These are phyloP conservation scores for Hibiscus trionum DNA, from an alignment of 345 rosid species.

Conservation along the genomic window DNA sequence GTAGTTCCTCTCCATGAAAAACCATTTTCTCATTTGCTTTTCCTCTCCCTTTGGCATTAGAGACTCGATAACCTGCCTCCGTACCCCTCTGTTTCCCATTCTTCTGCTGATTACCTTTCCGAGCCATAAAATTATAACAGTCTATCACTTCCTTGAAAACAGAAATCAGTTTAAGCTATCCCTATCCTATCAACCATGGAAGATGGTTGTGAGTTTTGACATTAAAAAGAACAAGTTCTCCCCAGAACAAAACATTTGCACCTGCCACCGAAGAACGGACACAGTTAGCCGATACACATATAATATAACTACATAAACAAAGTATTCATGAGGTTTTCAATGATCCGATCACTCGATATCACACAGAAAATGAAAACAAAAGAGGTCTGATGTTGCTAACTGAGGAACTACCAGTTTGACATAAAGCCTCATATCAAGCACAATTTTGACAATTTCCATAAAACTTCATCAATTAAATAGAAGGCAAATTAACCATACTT, in stretches of 20 bases:
- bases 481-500: background rate
- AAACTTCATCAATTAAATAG: background rate
- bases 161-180: slow-evolving; percentile 16
- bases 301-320: background rate
- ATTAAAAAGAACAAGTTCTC: background rate
- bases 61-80: slow-evolving; percentile 29
- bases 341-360: background rate
- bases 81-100: slow-evolving; percentile 55
- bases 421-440: background rate
- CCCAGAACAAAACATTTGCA: background rate
- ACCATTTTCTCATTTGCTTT: slow-evolving; percentile 35
- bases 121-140: slow-evolving; percentile 48
- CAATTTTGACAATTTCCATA: background rate
- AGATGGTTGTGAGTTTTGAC: background rate
- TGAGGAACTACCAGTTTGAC: too few species aligned
- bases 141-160: slow-evolving; percentile 2
- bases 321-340: background rate
- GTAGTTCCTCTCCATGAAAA: slow-evolving; percentile 37
- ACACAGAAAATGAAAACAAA: too few species aligned
- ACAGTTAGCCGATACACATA: background rate
- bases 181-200: slow-evolving; percentile 1
- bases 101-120: slow-evolving; percentile 31
- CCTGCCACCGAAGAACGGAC: slow-evolving; percentile 20
- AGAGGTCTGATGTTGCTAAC: too few species aligned
- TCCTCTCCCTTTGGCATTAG: slow-evolving; percentile 34